A percentile compares a stretch with the other conserved stretches of the same genome.
phyloP scores from a whole-genome alignment of 257 asterid species.

The Pogostemon cablin region DNA sequence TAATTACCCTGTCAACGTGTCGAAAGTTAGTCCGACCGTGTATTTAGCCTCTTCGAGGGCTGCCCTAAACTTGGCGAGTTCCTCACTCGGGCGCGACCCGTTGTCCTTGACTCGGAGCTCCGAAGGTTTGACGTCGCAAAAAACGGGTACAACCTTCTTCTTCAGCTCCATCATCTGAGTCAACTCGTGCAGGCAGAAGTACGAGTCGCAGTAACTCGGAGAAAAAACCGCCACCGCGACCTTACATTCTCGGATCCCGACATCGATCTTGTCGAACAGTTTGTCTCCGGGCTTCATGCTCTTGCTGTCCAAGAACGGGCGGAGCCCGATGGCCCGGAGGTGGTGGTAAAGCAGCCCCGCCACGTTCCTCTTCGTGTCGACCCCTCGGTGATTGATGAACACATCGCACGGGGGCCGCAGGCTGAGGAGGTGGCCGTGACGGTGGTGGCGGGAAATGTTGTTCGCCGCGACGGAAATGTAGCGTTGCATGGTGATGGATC shows the following conservation, averaged over 20 bases:
- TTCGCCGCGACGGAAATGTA: slow-evolving; percentile 41
- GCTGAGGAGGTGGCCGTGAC: slow-evolving; percentile 23
- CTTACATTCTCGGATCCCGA: slow-evolving; percentile 56
- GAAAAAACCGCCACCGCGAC: slow-evolving; percentile 78
- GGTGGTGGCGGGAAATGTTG: slow-evolving; percentile 33
- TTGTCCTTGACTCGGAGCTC: slow-evolving; percentile 62
- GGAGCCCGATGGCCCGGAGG: slow-evolving; percentile 45
- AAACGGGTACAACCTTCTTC: slow-evolving; percentile 67
- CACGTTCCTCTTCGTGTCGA: slow-evolving; percentile 76
- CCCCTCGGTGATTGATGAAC: slow-evolving; percentile 82
- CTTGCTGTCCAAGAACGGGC: slow-evolving; percentile 82
- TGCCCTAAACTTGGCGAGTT: slow-evolving; percentile 43
- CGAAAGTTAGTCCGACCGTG: slow-evolving; percentile 85
- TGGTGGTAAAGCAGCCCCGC: slow-evolving; percentile 71
- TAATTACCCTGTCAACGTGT: slow-evolving; percentile 59
- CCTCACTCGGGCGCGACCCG: slow-evolving; percentile 41
- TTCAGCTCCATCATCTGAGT: slow-evolving; percentile 55
- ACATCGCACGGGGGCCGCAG: slow-evolving; percentile 51
- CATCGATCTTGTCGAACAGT: slow-evolving; percentile 63
- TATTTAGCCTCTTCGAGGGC: slow-evolving; percentile 75
- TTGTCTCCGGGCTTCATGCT: slow-evolving; percentile 84
- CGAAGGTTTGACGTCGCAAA: slow-evolving; percentile 78
- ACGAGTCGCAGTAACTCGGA: slow-evolving; percentile 75
- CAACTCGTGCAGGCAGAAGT: slow-evolving; percentile 76
- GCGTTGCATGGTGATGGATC: slow-evolving; percentile 54